Base-by-base conservation (phyloP, 768 basidiomycete species). In the Gymnopilus dilepis region DNA sequence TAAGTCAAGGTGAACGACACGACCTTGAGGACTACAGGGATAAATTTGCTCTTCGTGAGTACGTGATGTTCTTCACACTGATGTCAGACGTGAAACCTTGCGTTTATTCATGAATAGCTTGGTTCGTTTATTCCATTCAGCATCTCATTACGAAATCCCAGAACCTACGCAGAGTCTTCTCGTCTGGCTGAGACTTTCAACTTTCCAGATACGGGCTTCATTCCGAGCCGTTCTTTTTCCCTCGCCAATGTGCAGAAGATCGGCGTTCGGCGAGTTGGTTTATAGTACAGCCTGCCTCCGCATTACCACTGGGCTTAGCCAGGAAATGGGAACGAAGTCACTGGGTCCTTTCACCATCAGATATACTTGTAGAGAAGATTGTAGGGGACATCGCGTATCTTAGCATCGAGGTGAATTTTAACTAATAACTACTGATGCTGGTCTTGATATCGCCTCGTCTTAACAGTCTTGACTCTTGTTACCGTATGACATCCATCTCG, bases 201-300 rank as follows among this genome's bases (percentile, higher is more conserved):
- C 47, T 30, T 50, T 50, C 47, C 47, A 19, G 47, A 50, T 50
- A 50, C 47, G 31, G 47, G 4, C 7, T 50, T 50, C 26, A 6
- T 31, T 50, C 28, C 31, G 47, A 17, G 47, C 12, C 28, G 30
- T 50, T 50, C 47, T 50, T 50, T 47, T 50, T 50, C 47, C 47
- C 47, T 50, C 47, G 47, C 47, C n/a, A 30, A n/a, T 50, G 11
- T 9, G 47, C 47, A 50, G 22, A 22, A 30, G 47, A 50, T 50
- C 47, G 47, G 47, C 26, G 26, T 50, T 50, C 47, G 47, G 47
- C 8, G 17, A 30, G 30, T 15, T 6, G 28, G 47, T 50, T 50
- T 17, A 50, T 28, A 31, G 47, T 28, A 50, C 47, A 30, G 26
- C 47, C 28, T 50, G 22, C 26, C n/a, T 30, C 47, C 30, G 17